These are phyloP conservation scores for Durio zibethinus DNA, from an alignment of 345 rosid genomes.

Conservation along the genomic window DNA sequence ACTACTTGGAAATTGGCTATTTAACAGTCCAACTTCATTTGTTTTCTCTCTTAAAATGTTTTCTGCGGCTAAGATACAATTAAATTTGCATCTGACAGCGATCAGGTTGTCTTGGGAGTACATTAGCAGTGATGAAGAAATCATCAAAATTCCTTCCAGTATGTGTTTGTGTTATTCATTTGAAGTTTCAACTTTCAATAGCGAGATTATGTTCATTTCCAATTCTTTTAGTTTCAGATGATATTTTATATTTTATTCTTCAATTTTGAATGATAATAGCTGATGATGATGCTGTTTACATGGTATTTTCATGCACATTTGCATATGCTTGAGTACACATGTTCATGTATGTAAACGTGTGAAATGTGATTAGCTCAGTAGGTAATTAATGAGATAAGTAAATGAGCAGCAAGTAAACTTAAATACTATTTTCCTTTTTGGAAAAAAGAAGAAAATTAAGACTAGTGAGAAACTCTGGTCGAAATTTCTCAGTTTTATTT, in stretches of 20 bases:
- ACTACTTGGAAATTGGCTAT: not conserved
- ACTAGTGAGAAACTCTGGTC: not conserved
- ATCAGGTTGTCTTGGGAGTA: slow-evolving; percentile 88
- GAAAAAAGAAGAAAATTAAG: not conserved
- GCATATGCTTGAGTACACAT: not conserved
- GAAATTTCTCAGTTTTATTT: not conserved
- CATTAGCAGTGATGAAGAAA: slow-evolving; percentile 95
- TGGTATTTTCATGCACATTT: not conserved
- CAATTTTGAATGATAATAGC: not conserved
- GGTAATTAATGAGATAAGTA: not conserved
- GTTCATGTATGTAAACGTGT: not conserved
- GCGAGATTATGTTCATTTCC: not conserved
- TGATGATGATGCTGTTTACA: not conserved
- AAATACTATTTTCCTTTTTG: not conserved
- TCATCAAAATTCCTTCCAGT: slow-evolving; percentile 90
- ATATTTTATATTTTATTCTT: not conserved
- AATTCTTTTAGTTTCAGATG: not conserved
- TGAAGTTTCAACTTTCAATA: slow-evolving; percentile 1
- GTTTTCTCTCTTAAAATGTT: not conserved
- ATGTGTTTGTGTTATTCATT: slow-evolving; percentile 25
- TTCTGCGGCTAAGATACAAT: slow-evolving; percentile 20
- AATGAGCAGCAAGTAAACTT: slow-evolving; percentile 4
- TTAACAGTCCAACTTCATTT: not conserved
- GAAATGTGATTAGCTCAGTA: not conserved
- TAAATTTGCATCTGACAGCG: slow-evolving; percentile 51